Percentiles rank a stretch among this genome's conserved stretches.
These are phyloP conservation scores for Asterella californica DNA, from an alignment of 225 moss, liverwort and hornwort genomes.

Conservation along the genomic window DNA sequence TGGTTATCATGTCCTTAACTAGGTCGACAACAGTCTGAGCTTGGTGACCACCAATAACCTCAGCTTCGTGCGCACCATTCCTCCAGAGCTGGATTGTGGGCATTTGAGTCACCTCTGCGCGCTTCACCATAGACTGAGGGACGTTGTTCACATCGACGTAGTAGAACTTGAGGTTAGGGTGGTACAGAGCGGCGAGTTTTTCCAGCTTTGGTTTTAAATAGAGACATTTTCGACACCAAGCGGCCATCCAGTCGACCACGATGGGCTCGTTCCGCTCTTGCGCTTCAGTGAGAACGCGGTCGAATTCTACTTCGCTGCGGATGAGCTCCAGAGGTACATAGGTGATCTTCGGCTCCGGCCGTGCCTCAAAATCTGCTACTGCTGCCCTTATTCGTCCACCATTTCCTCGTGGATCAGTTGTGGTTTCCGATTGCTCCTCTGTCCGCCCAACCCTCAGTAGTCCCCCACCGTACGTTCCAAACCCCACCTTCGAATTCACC, in stretches of 20 bases:
- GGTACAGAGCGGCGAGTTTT: conserved; percentile 73
- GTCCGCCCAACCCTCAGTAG: not conserved
- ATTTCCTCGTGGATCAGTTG: not conserved
- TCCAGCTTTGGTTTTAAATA: conserved; percentile 97
- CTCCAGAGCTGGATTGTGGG: conserved; percentile 33
- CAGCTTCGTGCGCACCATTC: conserved; percentile 24
- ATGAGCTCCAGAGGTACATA: conserved; percentile 31
- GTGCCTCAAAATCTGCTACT: conserved; percentile 22
- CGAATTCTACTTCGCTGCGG: conserved; percentile 32
- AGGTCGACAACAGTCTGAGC: conserved; percentile 39
- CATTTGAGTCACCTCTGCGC: conserved; percentile 64
- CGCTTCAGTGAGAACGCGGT: conserved; percentile 32
- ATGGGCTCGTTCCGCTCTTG: conserved; percentile 36
- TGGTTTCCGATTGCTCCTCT: not conserved
- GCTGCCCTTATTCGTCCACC: conserved; percentile 6
- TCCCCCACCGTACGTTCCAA: too few relatives aligned
- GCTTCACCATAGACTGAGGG: conserved; percentile 68
- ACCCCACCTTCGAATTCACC: not conserved
- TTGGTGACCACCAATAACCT: conserved; percentile 54
- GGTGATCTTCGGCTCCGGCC: conserved; percentile 21
- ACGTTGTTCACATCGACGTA: conserved; percentile 85
- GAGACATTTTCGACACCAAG: conserved; percentile 95
- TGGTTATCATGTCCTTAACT: conserved; percentile 40
- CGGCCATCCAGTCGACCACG: conserved; percentile 46
- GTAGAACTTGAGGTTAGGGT: conserved; percentile 73